Conservation (phyloP, 2,329 filamentous ascomycete species). For the Incumbomyces lentus region DNA sequence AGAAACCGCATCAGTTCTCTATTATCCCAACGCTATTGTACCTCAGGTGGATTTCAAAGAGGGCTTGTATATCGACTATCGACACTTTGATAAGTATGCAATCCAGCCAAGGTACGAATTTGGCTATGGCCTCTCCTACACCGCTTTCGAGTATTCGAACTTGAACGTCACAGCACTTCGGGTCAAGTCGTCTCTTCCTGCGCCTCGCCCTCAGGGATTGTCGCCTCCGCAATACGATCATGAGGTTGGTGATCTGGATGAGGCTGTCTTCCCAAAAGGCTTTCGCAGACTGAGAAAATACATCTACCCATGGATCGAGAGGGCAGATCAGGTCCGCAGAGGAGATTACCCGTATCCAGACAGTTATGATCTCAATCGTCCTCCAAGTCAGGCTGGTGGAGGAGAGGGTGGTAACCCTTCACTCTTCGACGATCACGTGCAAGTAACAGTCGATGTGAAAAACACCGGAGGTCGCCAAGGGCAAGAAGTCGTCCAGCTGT, state of each 20-base stretch:
- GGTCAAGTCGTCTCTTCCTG: conserved; percentile 39
- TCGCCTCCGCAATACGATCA: conserved; percentile 46
- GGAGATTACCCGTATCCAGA: conserved; percentile 42
- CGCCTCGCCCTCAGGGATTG: conserved; percentile 31
- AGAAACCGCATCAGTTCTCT: conserved; percentile 49
- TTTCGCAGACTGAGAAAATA: conserved; percentile 57
- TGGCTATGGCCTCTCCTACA: conserved; percentile 52
- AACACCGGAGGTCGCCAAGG: conserved; percentile 19
- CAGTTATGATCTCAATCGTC: conserved; percentile 43
- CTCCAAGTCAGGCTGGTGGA: conserved; percentile 55
- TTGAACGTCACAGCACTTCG: conserved; percentile 40
- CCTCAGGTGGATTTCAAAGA: conserved; percentile 52
- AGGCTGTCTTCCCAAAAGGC: conserved; percentile 49
- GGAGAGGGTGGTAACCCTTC: conserved; percentile 59
- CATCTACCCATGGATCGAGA: conserved; percentile 60
- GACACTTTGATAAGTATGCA: conserved; percentile 43
- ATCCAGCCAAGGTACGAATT: conserved; percentile 53
- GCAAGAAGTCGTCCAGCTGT: conserved; percentile 21
- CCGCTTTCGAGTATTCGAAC: conserved; percentile 49
- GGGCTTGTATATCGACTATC: conserved; percentile 50
- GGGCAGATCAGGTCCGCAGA: conserved; percentile 37
- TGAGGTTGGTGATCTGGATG: conserved; percentile 44
- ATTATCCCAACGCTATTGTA: conserved; percentile 48
- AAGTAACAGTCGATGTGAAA: conserved; percentile 13
- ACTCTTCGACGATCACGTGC: conserved; percentile 48